Percentiles rank a stretch among this genome's conserved stretches.
Evolutionary conservation across 2,329 filamentous ascomycete species (phyloP).

Genomic region (Chalaropsis thielavioides): DNA sequence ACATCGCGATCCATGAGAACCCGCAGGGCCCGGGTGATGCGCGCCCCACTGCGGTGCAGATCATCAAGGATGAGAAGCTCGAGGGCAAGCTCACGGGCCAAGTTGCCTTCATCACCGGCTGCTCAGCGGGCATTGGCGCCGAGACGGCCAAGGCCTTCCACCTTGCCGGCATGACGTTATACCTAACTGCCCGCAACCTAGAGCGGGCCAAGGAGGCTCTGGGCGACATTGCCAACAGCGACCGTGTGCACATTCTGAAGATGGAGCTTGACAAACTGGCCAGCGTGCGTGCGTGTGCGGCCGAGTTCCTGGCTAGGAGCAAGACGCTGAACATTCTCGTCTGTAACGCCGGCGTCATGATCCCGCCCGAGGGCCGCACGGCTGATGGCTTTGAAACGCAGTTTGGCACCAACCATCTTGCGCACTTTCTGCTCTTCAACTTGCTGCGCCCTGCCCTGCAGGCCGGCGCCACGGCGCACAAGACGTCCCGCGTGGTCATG

Average conservation of each 20-base stretch:
- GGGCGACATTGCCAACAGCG: conserved; percentile 3
- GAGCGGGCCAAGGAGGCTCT: conserved; percentile 18
- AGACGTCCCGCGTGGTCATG: conserved; percentile 27
- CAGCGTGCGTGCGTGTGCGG: conserved; percentile 27
- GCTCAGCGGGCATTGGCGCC: conserved; percentile 29
- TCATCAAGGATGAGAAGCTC: neutral
- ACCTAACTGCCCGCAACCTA: conserved; percentile 27
- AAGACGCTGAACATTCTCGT: conserved; percentile 25
- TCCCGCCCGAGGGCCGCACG: conserved; percentile 23
- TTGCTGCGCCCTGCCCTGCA: conserved; percentile 25
- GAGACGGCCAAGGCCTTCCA: conserved; percentile 25
- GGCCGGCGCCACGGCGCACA: conserved; percentile 8
- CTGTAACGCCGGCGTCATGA: conserved; percentile 33
- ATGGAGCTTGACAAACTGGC: conserved; percentile 28
- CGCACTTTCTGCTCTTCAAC: conserved; percentile 34
- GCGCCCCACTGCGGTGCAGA: neutral
- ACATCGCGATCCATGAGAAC: neutral
- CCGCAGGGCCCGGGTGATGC: neutral
- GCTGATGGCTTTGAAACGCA: conserved; percentile 31
- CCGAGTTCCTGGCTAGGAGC: conserved; percentile 22
- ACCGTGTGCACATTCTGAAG: neutral
- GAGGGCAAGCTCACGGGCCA: conserved; percentile 8
- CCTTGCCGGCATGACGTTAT: neutral
- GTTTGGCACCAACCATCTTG: conserved; percentile 33
- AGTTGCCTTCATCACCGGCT: conserved; percentile 30